A percentile compares a stretch with the other conserved stretches of the same genome.
These are phyloP conservation scores for Serendipita sp. DNA, from an alignment of 768 basidiomycete species.

Conservation along the genomic window DNA sequence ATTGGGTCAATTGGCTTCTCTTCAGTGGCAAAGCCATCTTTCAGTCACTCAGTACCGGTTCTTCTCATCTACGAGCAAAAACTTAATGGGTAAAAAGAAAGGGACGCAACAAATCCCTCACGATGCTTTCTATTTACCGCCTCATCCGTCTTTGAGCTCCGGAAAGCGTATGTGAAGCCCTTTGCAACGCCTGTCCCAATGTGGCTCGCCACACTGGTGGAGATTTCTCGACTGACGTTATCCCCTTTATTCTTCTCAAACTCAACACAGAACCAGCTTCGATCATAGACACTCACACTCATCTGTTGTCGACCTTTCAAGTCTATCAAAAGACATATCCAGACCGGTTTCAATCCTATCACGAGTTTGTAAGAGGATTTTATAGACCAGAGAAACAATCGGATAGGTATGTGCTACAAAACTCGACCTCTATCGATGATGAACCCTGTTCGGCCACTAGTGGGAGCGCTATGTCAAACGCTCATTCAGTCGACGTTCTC, in stretches of 20 bases:
- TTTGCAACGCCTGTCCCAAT: too few species aligned
- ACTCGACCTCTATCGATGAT: not conserved
- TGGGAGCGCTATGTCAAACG: not conserved
- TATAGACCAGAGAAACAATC: slow-evolving; percentile 26
- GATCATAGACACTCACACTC: slow-evolving; percentile 76
- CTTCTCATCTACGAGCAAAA: too few species aligned
- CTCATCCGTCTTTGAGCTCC: not conserved
- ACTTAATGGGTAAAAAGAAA: slow-evolving; percentile 1
- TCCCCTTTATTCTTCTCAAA: too few species aligned
- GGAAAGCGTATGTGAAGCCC: not conserved
- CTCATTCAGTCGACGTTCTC: slow-evolving; percentile 40
- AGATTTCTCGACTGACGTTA: not conserved
- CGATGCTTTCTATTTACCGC: not conserved
- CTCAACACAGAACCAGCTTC: slow-evolving; percentile 15
- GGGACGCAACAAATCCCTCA: not conserved
- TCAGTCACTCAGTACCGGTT: too few species aligned
- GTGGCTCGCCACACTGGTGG: not conserved
- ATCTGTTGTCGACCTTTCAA: slow-evolving; percentile 59
- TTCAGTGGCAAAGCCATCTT: too few species aligned
- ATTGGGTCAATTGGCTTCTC: too few species aligned
- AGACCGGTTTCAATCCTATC: slow-evolving; percentile 38
- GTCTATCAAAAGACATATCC: slow-evolving; percentile 49
- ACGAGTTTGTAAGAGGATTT: slow-evolving; percentile 50
- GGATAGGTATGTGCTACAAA: not conserved
- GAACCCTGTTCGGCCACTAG: not conserved